A percentile compares a stretch with the other conserved stretches of the same genome.
Evolutionary conservation across 2,329 filamentous ascomycete genomes (phyloP).

Genomic region (Fusarium odoratissimum): DNA sequence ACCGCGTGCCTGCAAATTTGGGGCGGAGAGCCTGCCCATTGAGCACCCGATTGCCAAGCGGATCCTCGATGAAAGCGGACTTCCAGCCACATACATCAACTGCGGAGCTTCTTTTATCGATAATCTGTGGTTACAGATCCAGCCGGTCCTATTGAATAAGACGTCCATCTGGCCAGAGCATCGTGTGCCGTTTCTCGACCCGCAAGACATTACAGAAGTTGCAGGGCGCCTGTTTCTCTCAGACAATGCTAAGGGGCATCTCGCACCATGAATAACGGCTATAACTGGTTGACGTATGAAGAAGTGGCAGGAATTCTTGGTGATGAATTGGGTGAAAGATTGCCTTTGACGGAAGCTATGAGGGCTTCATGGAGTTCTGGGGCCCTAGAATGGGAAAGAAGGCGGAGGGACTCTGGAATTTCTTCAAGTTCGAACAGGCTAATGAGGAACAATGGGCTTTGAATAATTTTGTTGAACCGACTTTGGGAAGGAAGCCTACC

Average conservation of each 20-base stretch:
- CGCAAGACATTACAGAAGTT: background rate
- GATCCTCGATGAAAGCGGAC: background rate
- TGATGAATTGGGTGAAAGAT: fast-evolving
- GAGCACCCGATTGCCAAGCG: background rate
- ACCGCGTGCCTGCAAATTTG: fast-evolving
- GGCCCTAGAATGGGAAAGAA: background rate
- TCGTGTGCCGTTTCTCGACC: background rate
- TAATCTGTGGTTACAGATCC: background rate
- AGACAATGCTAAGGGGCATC: fast-evolving
- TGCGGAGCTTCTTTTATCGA: background rate
- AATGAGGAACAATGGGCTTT: background rate
- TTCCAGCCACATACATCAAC: fast-evolving
- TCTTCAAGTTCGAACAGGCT: background rate
- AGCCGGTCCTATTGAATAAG: fast-evolving
- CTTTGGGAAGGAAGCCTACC: background rate
- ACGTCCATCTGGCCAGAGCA: background rate
- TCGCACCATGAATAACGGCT: background rate
- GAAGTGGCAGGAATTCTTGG: background rate
- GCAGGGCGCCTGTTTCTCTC: fast-evolving
- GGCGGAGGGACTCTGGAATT: background rate
- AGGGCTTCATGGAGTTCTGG: background rate
- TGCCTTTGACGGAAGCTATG: background rate
- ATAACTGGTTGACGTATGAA: background rate
- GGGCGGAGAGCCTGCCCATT: background rate
- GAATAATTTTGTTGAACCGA: background rate